Conservation (phyloP, 1,284 basidiomycete species). For the Lignosus rhinocerotis region DNA sequence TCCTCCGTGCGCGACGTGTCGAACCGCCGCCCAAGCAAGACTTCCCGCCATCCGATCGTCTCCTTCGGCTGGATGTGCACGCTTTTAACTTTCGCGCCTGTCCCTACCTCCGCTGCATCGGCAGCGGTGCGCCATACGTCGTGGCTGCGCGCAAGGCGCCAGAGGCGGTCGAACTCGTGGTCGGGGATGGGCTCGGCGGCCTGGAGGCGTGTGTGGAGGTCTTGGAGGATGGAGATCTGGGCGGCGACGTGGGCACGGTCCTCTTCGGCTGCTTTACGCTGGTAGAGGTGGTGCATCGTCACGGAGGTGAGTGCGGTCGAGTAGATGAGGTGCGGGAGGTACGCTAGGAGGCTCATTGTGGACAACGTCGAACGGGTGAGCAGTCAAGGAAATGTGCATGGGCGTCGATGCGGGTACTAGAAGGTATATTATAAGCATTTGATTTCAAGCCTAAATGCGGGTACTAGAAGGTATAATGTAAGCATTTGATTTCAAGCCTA, state of each 20-base stretch:
- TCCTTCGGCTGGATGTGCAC: slow-evolving; percentile 17
- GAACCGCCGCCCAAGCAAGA: slow-evolving; percentile 29
- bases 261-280: slow-evolving; percentile 47
- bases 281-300: slow-evolving; percentile 59
- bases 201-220: slow-evolving; percentile 48
- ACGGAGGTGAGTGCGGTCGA: slow-evolving; percentile 61
- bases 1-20: slow-evolving; percentile 28
- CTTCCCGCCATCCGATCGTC: slow-evolving; percentile 36
- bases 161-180: slow-evolving; percentile 42
- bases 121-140: slow-evolving; percentile 19
- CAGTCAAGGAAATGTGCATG: background rate
- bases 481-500: too few species aligned
- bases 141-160: slow-evolving; percentile 20
- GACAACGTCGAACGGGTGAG: background rate
- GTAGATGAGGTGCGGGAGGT: slow-evolving; percentile 55
- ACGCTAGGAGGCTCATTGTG: slow-evolving; percentile 21
- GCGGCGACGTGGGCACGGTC: slow-evolving; percentile 51
- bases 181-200: slow-evolving; percentile 42
- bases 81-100: slow-evolving; percentile 14
- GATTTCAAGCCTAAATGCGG: too few species aligned
- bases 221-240: slow-evolving; percentile 60
- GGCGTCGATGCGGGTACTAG: too few species aligned
- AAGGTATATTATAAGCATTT: too few species aligned
- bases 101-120: slow-evolving; percentile 13
- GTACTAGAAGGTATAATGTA: too few species aligned